Conservation (phyloP, 495 filamentous ascomycete genomes). For the Podospora conica region DNA sequence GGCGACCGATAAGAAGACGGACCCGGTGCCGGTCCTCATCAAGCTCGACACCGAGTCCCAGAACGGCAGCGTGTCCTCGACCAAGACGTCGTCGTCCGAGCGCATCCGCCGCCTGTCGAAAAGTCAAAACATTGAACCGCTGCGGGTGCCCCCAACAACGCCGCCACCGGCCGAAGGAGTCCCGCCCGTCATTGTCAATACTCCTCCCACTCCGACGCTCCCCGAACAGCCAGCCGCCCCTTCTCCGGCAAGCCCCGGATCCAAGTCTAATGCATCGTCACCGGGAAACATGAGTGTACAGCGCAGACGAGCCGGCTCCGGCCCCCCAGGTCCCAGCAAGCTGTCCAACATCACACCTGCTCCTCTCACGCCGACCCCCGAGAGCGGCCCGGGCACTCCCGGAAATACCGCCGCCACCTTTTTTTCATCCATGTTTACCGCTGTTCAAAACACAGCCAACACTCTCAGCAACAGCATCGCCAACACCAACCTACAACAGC, state of each 20-base stretch:
- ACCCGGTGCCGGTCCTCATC: conserved; percentile 10
- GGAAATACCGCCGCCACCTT: conserved; percentile 54
- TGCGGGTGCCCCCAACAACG: conserved; percentile 33
- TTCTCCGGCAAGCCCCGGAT: conserved; percentile 27
- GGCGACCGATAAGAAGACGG: conserved; percentile 16
- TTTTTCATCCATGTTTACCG: conserved; percentile 89
- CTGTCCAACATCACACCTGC: conserved; percentile 73
- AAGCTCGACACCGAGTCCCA: conserved; percentile 12
- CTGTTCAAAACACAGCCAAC: conserved; percentile 90
- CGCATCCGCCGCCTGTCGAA: conserved; percentile 24
- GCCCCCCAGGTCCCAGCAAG: conserved; percentile 73
- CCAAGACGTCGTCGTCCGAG: conserved; percentile 14
- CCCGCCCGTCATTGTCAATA: conserved; percentile 51
- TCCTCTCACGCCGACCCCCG: conserved; percentile 64
- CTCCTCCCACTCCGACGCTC: conserved; percentile 51
- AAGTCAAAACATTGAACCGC: conserved; percentile 33
- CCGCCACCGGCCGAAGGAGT: conserved; percentile 34
- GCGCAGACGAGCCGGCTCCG: conserved; percentile 54
- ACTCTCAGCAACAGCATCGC: conserved; percentile 72
- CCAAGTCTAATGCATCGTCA: conserved; percentile 32
- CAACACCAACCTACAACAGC: conserved; percentile 47
- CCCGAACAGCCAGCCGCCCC: conserved; percentile 16
- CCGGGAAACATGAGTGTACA: conserved; percentile 69
- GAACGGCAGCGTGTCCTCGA: not conserved
- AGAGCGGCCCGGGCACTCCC: conserved; percentile 39